A percentile compares a stretch with the other conserved stretches of the same genome.
phyloP scores from a whole-genome alignment of 805 yeast species.

The Jamesozyma lodderae region DNA sequence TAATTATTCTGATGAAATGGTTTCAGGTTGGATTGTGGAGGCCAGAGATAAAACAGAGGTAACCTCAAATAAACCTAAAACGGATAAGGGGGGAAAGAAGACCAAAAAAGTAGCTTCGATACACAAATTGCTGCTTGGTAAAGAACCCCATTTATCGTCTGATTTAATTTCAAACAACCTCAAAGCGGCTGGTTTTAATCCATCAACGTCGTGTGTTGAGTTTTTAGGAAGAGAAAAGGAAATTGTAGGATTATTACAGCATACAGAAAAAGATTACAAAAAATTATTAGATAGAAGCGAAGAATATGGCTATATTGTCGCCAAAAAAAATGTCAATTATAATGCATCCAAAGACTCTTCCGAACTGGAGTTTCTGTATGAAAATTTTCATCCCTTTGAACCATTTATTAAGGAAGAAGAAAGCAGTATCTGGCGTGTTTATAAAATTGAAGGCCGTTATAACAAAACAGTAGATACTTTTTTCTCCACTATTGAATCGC shows the following conservation, averaged over 20 bases:
- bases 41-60: slow-evolving; percentile 11
- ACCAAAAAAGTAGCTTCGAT: slow-evolving; percentile 47
- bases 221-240: slow-evolving; percentile 22
- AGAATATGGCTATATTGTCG: slow-evolving; percentile 52
- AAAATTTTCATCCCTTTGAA: slow-evolving; percentile 61
- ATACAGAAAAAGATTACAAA: slow-evolving; percentile 39
- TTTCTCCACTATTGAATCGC: slow-evolving; percentile 77
- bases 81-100: slow-evolving; percentile 25
- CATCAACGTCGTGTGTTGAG: slow-evolving; percentile 33
- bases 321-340: slow-evolving; percentile 48
- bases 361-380: slow-evolving; percentile 43
- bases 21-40: slow-evolving; percentile 25
- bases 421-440: slow-evolving; percentile 28
- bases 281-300: slow-evolving; percentile 31
- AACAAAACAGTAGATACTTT: slow-evolving; percentile 75
- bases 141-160: slow-evolving; percentile 67
- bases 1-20: slow-evolving; percentile 5
- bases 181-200: slow-evolving; percentile 37
- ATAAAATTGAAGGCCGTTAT: slow-evolving; percentile 48
- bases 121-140: slow-evolving; percentile 59
- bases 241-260: slow-evolving; percentile 37
- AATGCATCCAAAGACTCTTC: slow-evolving; percentile 34
- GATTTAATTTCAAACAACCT: slow-evolving; percentile 63
- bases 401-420: slow-evolving; percentile 38
- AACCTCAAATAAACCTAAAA: slow-evolving; percentile 6